Evolutionary conservation across 352 stramenopile species (phyloP).

Genomic region (Globisporangium nunn): DNA sequence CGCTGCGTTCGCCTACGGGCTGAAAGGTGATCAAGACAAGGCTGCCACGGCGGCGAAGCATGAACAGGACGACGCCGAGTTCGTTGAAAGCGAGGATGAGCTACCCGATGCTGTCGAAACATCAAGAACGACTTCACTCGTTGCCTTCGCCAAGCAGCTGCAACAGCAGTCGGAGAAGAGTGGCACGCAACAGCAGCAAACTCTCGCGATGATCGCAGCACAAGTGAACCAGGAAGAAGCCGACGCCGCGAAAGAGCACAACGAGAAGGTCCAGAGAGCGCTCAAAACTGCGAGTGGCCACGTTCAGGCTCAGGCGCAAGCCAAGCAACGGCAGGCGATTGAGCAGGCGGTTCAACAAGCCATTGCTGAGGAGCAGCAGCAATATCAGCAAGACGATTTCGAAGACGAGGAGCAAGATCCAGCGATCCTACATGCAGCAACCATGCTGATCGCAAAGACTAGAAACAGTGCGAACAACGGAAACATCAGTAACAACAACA

Average conservation of each 20-base stretch:
- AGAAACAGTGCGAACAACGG: too few relatives aligned
- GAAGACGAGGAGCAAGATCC: constrained; percentile 25
- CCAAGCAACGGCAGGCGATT: constrained; percentile 19
- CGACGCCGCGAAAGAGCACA: constrained; percentile 9
- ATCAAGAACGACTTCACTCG: constrained; percentile 3
- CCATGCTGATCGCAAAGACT: neutral
- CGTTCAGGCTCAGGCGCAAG: constrained; percentile 23
- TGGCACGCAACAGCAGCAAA: neutral
- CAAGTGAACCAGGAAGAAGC: constrained; percentile 36
- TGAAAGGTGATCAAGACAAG: neutral
- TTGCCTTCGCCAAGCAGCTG: constrained; percentile 32
- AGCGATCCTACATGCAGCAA: constrained; percentile 13
- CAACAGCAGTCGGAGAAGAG: constrained; percentile 4
- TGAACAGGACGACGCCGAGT: constrained; percentile 23
- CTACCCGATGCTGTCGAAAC: neutral
- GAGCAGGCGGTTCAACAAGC: constrained; percentile 23
- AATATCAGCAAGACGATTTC: constrained; percentile 45
- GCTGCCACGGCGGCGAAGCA: neutral
- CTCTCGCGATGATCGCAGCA: constrained; percentile 18
- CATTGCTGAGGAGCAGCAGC: constrained; percentile 29
- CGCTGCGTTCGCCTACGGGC: constrained; percentile 4
- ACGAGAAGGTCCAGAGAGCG: constrained; percentile 17
- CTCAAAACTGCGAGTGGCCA: constrained; percentile 18
- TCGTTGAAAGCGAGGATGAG: constrained; percentile 21
- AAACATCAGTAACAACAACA: too few relatives aligned